Evolutionary conservation across 495 filamentous ascomycete species (phyloP), one percentile per base, ranked within the genome.

Genomic region (Penicillium angulare): DNA sequence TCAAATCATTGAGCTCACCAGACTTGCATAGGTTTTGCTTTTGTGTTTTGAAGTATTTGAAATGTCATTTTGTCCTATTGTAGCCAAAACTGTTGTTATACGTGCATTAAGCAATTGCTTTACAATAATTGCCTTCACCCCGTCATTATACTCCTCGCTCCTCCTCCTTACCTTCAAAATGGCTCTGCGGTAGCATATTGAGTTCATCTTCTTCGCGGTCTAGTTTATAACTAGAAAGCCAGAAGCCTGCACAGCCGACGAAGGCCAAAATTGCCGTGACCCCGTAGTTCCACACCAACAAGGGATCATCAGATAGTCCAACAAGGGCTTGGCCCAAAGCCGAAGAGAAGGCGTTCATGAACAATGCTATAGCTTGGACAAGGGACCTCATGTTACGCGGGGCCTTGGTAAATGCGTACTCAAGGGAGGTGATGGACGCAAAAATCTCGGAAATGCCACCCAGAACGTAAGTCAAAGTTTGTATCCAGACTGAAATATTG

Each of bases 331-430:
- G 78, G 7, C 83, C 84, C 36, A 92, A 74, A 15, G 87, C 86
- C 15, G 82, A 71, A 0, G 82, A 79, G 63, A 90, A 76, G 27
- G 87, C 88, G 35, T 78, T 84, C 68, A 80, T 84, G 67, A 90
- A 87, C 34, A 89, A 77, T 23, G 78, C 78, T 33, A 89, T 68
- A 5, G 84, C 79, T 57, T 83, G 83, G 18, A 91, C 83, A 27
- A 89, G 76, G 9, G 83, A 86, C 8, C 85, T 78, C 86, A 92
- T 89, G 66, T 85, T 89, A 52, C 73, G 77, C 6, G 89, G 89
- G 1, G 89, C 87, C 69, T 92, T 89, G 57, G 83, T 87, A 64
- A 83, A 90, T 5, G 88, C 89, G 50, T 91, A 90, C 61, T 87
- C 83, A 5, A 86, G 72, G 1, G 69, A 75, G 12, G 83, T 85